These are phyloP conservation scores for Picea glauca DNA, from an alignment of 75 land plant species.

Conservation along the genomic window DNA sequence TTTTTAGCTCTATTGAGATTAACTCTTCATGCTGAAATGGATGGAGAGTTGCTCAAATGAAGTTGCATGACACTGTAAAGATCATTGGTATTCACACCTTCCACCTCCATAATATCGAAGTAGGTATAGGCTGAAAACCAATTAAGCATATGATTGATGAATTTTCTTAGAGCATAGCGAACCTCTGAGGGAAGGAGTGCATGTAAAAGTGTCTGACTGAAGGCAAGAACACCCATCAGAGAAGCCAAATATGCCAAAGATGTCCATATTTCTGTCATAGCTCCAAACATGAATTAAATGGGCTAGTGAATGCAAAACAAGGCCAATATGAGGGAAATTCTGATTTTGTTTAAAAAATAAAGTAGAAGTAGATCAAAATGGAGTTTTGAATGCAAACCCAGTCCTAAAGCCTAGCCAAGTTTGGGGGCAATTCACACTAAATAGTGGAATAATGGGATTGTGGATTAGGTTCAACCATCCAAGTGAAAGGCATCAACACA, in stretches of 20 bases:
- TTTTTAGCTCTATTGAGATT: constrained; percentile 61
- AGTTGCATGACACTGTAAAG: constrained; percentile 71
- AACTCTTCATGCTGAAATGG: constrained; percentile 46
- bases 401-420: too few relatives aligned
- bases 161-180: constrained; percentile 29
- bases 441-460: too few relatives aligned
- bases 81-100: constrained; percentile 84
- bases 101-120: constrained; percentile 72
- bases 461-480: too few relatives aligned
- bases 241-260: constrained; percentile 39
- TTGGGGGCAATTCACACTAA: too few relatives aligned
- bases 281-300: neutral
- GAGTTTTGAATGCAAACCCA: neutral
- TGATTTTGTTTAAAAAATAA: neutral
- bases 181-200: constrained; percentile 65
- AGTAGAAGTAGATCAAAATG: neutral
- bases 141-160: constrained; percentile 28
- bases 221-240: constrained; percentile 68
- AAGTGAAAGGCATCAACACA: too few relatives aligned
- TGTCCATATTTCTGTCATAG: constrained; percentile 62
- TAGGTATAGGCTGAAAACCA: constrained; percentile 60
- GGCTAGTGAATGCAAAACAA: neutral
- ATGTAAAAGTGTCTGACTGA: constrained; percentile 52
- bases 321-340: neutral
- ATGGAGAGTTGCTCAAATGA: constrained; percentile 58